These are phyloP conservation scores for Posidonia oceanica DNA, from an alignment of 116 monocot genomes.

Conservation along the genomic window DNA sequence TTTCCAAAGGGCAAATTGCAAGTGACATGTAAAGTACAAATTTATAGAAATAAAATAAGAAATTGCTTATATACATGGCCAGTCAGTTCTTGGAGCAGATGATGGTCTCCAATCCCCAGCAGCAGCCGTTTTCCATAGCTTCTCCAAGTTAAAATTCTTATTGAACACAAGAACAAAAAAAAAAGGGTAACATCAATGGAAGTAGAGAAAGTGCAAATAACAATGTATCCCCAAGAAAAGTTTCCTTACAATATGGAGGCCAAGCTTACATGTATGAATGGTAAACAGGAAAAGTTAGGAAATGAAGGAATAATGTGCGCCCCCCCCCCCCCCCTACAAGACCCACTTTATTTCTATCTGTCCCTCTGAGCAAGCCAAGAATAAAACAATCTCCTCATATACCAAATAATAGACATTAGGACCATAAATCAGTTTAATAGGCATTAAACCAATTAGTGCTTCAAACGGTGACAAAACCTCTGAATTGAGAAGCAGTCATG, in stretches of 20 bases:
- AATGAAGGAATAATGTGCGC: neutral
- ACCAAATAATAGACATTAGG: too few relatives aligned
- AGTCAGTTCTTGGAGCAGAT: conserved; percentile 80
- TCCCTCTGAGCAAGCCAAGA: too few relatives aligned
- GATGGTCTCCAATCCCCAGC: conserved; percentile 91
- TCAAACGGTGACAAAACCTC: too few relatives aligned
- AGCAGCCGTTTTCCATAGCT: conserved; percentile 69
- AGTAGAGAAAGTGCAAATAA: neutral
- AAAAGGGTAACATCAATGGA: neutral
- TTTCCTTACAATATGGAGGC: too few relatives aligned
- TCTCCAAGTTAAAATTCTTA: conserved; percentile 60
- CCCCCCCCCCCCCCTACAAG: too few relatives aligned
- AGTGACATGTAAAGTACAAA: neutral
- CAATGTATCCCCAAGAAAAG: neutral
- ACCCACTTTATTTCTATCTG: too few relatives aligned
- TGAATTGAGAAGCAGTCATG: too few relatives aligned
- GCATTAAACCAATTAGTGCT: too few relatives aligned
- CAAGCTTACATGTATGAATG: neutral
- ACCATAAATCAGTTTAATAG: too few relatives aligned
- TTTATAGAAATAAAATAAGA: neutral
- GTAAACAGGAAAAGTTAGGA: neutral
- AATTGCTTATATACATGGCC: conserved; percentile 58
- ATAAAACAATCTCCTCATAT: too few relatives aligned
- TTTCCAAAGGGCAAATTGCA: neutral
- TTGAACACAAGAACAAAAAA: neutral